A percentile compares a stretch with the other conserved stretches of the same genome.
Conservation (phyloP, 495 filamentous ascomycete species). For the Opeltia flavorubescens region DNA sequence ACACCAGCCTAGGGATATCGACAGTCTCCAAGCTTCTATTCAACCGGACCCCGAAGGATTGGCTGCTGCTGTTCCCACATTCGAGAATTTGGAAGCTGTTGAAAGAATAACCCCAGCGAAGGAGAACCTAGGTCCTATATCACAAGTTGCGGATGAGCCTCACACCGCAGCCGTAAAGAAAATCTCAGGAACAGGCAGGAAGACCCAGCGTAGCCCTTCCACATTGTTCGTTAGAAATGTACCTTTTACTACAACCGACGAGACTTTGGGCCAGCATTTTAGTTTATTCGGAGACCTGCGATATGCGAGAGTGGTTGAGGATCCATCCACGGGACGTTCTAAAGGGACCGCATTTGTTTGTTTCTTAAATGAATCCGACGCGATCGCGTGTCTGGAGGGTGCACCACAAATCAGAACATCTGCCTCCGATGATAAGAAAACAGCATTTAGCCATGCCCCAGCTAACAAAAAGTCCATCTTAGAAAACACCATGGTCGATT, state of each 20-base stretch:
- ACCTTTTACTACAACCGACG: conserved; percentile 72
- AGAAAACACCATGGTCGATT: conserved; percentile 65
- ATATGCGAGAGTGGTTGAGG: conserved; percentile 81
- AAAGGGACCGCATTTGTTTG: conserved; percentile 91
- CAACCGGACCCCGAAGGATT: conserved; percentile 14
- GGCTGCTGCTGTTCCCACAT: conserved; percentile 10
- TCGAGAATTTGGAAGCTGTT: conserved; percentile 22
- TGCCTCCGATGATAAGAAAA: conserved; percentile 21
- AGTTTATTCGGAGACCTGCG: conserved; percentile 64
- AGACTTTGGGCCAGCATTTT: conserved; percentile 71
- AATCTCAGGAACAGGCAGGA: conserved; percentile 7
- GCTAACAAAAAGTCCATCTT: conserved; percentile 56
- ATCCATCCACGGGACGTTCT: conserved; percentile 67
- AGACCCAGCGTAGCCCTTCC: conserved; percentile 41
- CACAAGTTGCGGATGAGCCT: conserved; percentile 14
- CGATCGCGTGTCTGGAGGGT: conserved; percentile 51
- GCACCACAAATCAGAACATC: conserved; percentile 44
- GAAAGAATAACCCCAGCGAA: conserved; percentile 29
- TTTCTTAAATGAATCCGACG: conserved; percentile 68
- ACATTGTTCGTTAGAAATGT: conserved; percentile 92
- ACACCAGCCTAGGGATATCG: conserved; percentile 23
- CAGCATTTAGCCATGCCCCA: conserved; percentile 21
- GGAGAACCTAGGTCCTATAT: too few species aligned
- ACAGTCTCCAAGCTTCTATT: conserved; percentile 20
- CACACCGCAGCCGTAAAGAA: conserved; percentile 18